A percentile compares a stretch with the other conserved stretches of the same genome.
Evolutionary conservation across 805 yeast species (phyloP).

Genomic region (Yarrowia osloensis): DNA sequence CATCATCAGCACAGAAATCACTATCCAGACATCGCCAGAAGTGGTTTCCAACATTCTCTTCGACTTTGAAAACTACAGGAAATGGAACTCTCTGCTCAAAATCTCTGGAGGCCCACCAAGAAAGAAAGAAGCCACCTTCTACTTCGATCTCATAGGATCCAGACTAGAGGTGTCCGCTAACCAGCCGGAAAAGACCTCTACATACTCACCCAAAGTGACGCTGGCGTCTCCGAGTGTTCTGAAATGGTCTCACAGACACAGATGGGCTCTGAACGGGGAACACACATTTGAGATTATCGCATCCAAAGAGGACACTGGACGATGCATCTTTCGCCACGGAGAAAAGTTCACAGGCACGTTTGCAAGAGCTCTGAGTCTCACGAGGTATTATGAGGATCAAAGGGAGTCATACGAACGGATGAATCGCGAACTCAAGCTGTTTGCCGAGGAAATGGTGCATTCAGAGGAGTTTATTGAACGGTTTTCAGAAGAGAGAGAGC

Average conservation of each 20-base stretch:
- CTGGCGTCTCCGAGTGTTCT: background rate
- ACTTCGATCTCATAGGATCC: background rate
- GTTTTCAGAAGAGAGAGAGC: background rate
- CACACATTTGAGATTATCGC: background rate
- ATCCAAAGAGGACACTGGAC: background rate
- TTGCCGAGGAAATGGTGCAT: background rate
- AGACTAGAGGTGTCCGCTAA: background rate
- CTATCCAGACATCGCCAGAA: background rate
- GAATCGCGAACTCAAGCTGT: background rate
- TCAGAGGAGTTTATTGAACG: background rate
- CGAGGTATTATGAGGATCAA: background rate
- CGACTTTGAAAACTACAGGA: background rate
- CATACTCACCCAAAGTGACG: background rate
- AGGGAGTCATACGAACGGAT: background rate
- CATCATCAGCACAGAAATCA: conserved; percentile 1
- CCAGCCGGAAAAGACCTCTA: background rate
- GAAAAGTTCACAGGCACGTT: background rate
- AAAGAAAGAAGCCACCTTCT: background rate
- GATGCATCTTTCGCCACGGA: background rate
- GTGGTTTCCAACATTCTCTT: background rate
- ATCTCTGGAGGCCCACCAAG: background rate
- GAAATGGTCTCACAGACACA: background rate
- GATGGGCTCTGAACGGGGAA: background rate
- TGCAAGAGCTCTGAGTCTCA: background rate
- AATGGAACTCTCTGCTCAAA: background rate